Conservation (phyloP, 148 eudicot genomes). For the Salicornia ramosissima region DNA sequence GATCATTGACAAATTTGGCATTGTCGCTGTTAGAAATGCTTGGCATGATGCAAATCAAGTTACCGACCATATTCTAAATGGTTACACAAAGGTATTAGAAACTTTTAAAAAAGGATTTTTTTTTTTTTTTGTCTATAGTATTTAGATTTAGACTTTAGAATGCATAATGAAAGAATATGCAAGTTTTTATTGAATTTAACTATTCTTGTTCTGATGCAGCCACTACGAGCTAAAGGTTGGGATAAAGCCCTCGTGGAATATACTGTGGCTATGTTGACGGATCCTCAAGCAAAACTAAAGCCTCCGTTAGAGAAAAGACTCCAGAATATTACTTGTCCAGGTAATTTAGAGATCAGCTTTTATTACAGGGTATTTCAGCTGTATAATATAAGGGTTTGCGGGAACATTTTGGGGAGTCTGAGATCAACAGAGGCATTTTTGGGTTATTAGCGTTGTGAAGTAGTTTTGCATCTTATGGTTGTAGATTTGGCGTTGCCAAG, state of each 20-base stretch:
- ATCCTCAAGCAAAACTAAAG: conserved; percentile 51
- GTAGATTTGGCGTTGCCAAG: too few relatives aligned
- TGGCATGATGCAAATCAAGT: conserved; percentile 81
- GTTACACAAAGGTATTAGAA: conserved; percentile 72
- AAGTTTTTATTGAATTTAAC: background rate
- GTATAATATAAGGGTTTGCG: too few relatives aligned
- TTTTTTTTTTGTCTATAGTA: background rate
- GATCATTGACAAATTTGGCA: conserved; percentile 80
- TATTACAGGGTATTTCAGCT: background rate
- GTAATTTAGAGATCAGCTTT: conserved; percentile 25
- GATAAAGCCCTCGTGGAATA: conserved; percentile 79
- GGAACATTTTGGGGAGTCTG: too few relatives aligned
- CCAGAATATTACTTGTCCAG: conserved; percentile 78
- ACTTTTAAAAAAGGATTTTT: background rate
- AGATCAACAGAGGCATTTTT: too few relatives aligned
- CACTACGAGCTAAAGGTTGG: conserved; percentile 75
- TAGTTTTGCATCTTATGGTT: too few relatives aligned
- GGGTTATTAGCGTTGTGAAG: too few relatives aligned
- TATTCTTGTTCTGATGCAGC: conserved; percentile 41
- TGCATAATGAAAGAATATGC: background rate
- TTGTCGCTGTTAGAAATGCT: conserved; percentile 54
- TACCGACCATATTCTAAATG: conserved; percentile 57
- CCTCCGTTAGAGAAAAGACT: conserved; percentile 51
- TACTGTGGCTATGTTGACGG: conserved; percentile 62
- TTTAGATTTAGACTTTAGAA: background rate